Base-by-base conservation (phyloP, 2,329 filamentous ascomycete species). In the Botrytis byssoidea region DNA sequence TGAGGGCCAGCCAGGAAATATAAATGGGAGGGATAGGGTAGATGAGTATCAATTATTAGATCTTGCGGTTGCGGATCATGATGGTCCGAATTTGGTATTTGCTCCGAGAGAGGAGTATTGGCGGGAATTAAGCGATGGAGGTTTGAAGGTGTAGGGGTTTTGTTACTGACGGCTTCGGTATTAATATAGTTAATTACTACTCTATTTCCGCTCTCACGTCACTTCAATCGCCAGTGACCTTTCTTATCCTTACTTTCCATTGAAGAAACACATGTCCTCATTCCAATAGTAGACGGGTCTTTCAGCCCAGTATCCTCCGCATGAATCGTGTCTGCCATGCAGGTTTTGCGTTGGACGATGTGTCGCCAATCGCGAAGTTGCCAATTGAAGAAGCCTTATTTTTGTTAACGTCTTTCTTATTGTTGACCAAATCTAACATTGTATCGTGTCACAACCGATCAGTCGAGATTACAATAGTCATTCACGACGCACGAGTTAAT, bases 401-500 rank as follows among this genome's bases (percentile, higher is more conserved):
- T 46, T 46, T 46, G 20, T 44, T 20, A 5, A 44, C 18, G 2
- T 46, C 20, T 46, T 22, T 46, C 44, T 46, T 2, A 9, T 46
- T 46, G 44, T 9, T 46, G 20, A 46, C 8, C 44, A 2, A 46
- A 46, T 9, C 44, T 3, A 46, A 22, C 7, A 4, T 22, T 22
- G 44, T 46, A 22, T 46, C 7, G 44, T 46, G 20, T 9, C 7
- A 46, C 44, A 22, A 22, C 20, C 7, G 44, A n/a, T n/a, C n/a
- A n/a, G n/a, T n/a, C n/a, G n/a, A n/a, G n/a, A n/a, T n/a, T n/a
- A n/a, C n/a, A n/a, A n/a, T n/a, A 46, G 20, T 46, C 44, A 55
- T 16, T n/a, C 25, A n/a, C 9, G 2, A 37, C 6, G n/a, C 25
- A 14, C 18, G 12, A 32, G 6, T 22, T 29, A 0, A 0, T 32